phyloP scores from a whole-genome alignment of 2,329 filamentous ascomycete genomes.

The Clarireedia monteithiana region DNA sequence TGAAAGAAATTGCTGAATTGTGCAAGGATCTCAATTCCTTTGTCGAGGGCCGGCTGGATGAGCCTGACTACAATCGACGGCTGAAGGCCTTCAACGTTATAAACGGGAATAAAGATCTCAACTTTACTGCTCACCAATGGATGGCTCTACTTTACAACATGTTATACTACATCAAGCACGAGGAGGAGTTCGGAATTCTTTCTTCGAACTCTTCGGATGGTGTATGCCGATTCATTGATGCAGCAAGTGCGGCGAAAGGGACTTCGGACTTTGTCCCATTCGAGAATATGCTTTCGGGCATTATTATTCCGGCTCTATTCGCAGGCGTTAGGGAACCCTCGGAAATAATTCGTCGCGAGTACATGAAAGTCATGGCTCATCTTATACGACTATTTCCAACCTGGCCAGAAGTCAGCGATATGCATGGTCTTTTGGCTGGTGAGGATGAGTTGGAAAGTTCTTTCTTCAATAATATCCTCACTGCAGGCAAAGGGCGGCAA shows the following conservation, averaged over 20 bases:
- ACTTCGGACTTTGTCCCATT: conserved; percentile 40
- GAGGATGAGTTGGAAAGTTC: conserved; percentile 54
- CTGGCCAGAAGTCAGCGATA: conserved; percentile 66
- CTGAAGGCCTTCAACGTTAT: conserved; percentile 69
- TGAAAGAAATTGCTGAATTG: conserved; percentile 57
- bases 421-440: conserved; percentile 60
- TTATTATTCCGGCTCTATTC: conserved; percentile 70
- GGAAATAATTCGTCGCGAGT: conserved; percentile 78
- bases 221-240: conserved; percentile 69
- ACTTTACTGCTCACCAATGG: conserved; percentile 70
- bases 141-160: conserved; percentile 81
- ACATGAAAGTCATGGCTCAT: conserved; percentile 70
- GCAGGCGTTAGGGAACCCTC: conserved; percentile 69
- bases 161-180: conserved; percentile 76
- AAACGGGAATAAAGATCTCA: conserved; percentile 50
- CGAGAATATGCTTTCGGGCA: conserved; percentile 49
- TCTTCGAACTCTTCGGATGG: conserved; percentile 72
- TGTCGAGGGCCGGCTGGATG: conserved; percentile 62
- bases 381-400: conserved; percentile 63
- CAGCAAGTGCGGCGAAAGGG: conserved; percentile 40
- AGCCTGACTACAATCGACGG: conserved; percentile 81
- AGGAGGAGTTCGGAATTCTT: conserved; percentile 82
- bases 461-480: conserved; percentile 89
- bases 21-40: conserved; percentile 79
- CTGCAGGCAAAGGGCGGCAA: conserved; percentile 81